Evolutionary conservation across 2,329 filamentous ascomycete genomes (phyloP), one percentile per base, ranked within the genome.

Genomic region (Xylariaceae sp.): DNA sequence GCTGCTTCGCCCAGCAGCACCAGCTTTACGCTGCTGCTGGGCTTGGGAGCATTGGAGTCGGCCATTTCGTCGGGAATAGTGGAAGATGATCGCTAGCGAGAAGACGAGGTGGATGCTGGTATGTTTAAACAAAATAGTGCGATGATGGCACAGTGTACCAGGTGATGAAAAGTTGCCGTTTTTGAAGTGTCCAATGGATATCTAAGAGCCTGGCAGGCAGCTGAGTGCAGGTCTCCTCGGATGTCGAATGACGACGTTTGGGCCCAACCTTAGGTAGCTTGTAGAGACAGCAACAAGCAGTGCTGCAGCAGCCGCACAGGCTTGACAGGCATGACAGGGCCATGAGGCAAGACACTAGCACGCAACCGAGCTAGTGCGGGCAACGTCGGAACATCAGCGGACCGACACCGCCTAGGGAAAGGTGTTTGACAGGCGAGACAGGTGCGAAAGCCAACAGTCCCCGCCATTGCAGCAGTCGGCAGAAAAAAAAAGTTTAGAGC

Each of bases 1-100:
- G 94, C 94, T 60, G 94, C 94, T 79, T 99, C 94, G 64, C 94
- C 94, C 53, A 99, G 87, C 71, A 99, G 84, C 62, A 99, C 94
- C 65, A 99, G 88, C 87, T 99, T 99, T 74, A 99, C 94, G 79
- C 94, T 99, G 86, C 92, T 97, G 82, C 92, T 97, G 59, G 94
- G 94, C 80, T 97, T 99, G 57, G 91, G 89, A 66, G 86, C 81
- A 71, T 82, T 80, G 65, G 83, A 84, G 72, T 92, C 89, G 70
- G 88, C 85, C 89, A 92, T 93, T 50, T 63, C 64, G 58, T 55
- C 24, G 42, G 39, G 47, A 43, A 52, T 21, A 41, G 43, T n/a
- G 23, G 46, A 23, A 11, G 40, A 32, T 21, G 26, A 32, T 36
- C 40, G 40, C 41, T 40, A 42, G 43, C 41, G 35, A 54, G 18